Evolutionary conservation across 1,139 yeast species (phyloP), one percentile per base, ranked within the genome.

Genomic region (Kurtzmaniella quercitrusa): DNA sequence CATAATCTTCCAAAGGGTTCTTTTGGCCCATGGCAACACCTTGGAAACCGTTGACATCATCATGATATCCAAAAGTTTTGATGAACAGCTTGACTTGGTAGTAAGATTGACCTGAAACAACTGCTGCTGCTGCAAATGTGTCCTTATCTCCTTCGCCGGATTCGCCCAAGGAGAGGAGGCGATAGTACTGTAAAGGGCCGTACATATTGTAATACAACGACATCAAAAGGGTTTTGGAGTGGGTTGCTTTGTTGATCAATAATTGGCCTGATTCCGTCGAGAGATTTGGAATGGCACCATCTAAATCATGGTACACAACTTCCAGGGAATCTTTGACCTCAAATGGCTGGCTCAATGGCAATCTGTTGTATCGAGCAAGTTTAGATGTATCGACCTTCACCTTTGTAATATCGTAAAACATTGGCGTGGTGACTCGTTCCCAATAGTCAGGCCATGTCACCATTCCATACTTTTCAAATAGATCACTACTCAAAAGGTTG

Each of bases 381-480:
- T 55, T 56, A 5, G 36, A 21, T 22, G 60, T 63, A 46, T 63
- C 55, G 2, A 65, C 63, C 18, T 49, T 54, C 5, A 76, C 61
- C 5, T 74, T 83, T 1, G 88, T 87, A 46, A 86, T 75, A 11
- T 80, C 77, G 59, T 83, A 86, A 56, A 71, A 87, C 32, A 62
- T 63, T 3, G 94, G 95, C 5, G 84, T 75, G 1, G 85, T 81
- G 0, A 88, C 76, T 50, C 94, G 71, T 51, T 76, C 72, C 95
- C 95, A 87, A 57, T 79, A 86, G 60, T 87, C 95, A 3, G 94
- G 93, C 91, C 94, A 86, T 22, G 84, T 65, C 3, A 86, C 74
- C 63, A 84, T 70, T 1, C 93, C 91, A 40, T 70, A 61, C 17
- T 70, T 54, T 34, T 60, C 60, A 60, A 73, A 86, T 5, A 87